Percentiles rank a stretch among this genome's conserved stretches.
These are phyloP conservation scores for Termitomyces sp. DNA, from an alignment of 768 basidiomycete genomes.

Conservation along the genomic window DNA sequence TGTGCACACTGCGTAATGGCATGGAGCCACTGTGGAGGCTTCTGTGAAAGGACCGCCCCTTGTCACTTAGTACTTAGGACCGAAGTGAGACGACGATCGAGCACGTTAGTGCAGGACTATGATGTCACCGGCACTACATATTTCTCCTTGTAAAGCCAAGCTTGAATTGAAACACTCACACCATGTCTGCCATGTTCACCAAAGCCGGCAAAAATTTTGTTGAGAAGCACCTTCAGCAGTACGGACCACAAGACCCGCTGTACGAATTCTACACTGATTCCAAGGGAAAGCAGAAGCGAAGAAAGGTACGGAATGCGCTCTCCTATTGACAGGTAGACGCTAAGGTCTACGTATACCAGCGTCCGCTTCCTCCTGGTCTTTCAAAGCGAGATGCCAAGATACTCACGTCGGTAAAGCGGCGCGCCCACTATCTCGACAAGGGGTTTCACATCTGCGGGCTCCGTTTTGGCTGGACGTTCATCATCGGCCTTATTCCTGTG, in stretches of 20 bases:
- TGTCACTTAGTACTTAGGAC: too few species aligned
- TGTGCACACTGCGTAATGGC: too few species aligned
- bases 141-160: background rate
- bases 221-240: constrained; percentile 58
- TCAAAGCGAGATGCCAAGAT: constrained; percentile 75
- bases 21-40: too few species aligned
- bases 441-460: constrained; percentile 77
- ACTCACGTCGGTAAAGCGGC: constrained; percentile 65
- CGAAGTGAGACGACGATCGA: background rate
- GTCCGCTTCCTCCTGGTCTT: constrained; percentile 71
- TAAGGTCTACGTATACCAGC: constrained; percentile 33
- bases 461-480: constrained; percentile 83
- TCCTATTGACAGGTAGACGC: background rate
- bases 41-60: too few species aligned
- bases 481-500: constrained; percentile 73
- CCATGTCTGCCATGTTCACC: constrained; percentile 28
- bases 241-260: constrained; percentile 69
- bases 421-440: constrained; percentile 87
- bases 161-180: background rate
- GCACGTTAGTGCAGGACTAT: background rate
- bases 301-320: constrained; percentile 41
- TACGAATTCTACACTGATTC: constrained; percentile 63
- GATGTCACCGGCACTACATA: background rate
- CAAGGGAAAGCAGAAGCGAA: constrained; percentile 51
- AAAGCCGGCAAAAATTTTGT: constrained; percentile 65